Conservation (phyloP, 805 yeast species). For the Naumovozyma dairenensis region DNA sequence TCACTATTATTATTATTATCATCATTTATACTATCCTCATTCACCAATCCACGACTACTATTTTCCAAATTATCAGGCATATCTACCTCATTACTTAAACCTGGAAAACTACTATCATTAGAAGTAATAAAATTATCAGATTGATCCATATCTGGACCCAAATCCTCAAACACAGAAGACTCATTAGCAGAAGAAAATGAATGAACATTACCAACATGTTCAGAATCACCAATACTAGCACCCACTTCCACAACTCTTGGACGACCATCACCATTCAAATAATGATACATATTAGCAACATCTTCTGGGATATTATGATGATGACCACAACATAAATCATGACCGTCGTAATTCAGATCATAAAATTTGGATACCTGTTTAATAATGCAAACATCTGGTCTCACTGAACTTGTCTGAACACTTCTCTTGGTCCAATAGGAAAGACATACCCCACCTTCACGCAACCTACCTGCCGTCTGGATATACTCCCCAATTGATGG, state of each 20-base stretch:
- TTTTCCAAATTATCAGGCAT: too few species aligned
- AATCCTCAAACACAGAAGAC: slow-evolving; percentile 1
- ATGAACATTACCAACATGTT: background rate
- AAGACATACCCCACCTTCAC: background rate
- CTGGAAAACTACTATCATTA: too few species aligned
- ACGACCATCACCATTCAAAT: background rate
- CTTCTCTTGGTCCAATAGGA: background rate
- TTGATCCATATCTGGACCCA: too few species aligned
- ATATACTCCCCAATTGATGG: background rate
- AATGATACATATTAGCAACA: background rate
- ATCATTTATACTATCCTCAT: too few species aligned
- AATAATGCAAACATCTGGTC: background rate
- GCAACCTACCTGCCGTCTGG: background rate
- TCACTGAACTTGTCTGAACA: background rate
- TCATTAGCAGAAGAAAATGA: background rate
- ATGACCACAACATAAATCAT: background rate
- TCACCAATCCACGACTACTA: too few species aligned
- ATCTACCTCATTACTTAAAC: too few species aligned
- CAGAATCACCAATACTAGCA: background rate
- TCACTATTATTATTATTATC: too few species aligned
- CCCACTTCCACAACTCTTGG: background rate
- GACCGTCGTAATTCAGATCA: background rate
- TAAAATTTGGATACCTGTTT: background rate
- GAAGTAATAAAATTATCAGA: too few species aligned
- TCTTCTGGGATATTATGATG: background rate